phyloP scores from a whole-genome alignment of 148 eudicot genomes.

The Persicaria tinctoria region DNA sequence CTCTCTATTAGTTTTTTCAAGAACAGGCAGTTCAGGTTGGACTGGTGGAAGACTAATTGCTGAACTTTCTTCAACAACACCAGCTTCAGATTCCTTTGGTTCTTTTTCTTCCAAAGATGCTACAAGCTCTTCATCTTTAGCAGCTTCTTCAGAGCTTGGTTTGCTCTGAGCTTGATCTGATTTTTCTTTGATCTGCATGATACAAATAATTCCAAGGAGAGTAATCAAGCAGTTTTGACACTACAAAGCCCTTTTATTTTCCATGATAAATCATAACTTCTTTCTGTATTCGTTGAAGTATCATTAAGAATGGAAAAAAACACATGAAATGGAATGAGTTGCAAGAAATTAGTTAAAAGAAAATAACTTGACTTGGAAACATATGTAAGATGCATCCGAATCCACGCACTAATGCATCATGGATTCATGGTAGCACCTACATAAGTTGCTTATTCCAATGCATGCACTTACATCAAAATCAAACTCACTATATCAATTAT shows the following conservation, averaged over 20 bases:
- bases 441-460: background rate
- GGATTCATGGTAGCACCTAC: no score
- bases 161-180: constrained; percentile 32
- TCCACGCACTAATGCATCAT: background rate
- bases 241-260: background rate
- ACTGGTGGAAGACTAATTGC: constrained; percentile 13
- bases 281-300: no score
- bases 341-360: background rate
- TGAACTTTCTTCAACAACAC: constrained; percentile 18
- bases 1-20: constrained; percentile 27
- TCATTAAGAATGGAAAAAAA: background rate
- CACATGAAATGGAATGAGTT: background rate
- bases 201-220: background rate
- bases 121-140: constrained; percentile 29
- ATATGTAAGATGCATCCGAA: background rate
- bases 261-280: no score
- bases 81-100: constrained; percentile 29
- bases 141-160: constrained; percentile 40
- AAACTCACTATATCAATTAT: background rate
- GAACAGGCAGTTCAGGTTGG: constrained; percentile 28
- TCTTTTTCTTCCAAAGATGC: constrained; percentile 35
- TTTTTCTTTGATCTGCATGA: constrained; percentile 57
- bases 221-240: background rate
- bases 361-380: background rate
- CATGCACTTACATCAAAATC: background rate